Percentiles rank a stretch among this genome's conserved stretches.
These are phyloP conservation scores for Mortierella hygrophila DNA, from an alignment of 192 early-diverging fungal genomes.

Conservation along the genomic window DNA sequence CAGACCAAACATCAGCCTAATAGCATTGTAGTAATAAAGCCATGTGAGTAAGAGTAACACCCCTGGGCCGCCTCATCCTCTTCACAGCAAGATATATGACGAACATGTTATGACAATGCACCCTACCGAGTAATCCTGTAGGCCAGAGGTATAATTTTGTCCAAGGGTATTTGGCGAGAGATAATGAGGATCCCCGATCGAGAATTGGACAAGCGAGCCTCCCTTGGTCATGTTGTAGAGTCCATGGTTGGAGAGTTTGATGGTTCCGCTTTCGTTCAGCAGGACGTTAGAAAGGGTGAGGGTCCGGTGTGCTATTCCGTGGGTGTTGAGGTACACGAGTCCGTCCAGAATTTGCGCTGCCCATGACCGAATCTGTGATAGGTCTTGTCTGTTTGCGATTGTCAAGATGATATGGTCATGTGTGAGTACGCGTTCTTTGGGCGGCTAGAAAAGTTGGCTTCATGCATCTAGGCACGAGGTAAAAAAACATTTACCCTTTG, in stretches of 20 bases:
- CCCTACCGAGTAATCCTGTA: slow-evolving; percentile 31
- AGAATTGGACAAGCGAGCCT: slow-evolving; percentile 70
- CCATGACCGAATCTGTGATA: slow-evolving; percentile 57
- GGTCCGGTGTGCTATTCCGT: slow-evolving; percentile 62
- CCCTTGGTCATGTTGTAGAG: slow-evolving; percentile 70
- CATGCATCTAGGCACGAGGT: no score
- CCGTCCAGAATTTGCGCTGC: slow-evolving; percentile 66
- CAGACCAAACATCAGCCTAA: slow-evolving; percentile 69
- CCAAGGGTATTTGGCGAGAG: slow-evolving; percentile 50
- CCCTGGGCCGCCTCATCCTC: neutral
- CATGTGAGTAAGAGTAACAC: neutral
- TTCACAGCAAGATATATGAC: neutral
- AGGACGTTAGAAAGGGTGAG: slow-evolving; percentile 62
- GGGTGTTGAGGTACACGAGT: slow-evolving; percentile 61
- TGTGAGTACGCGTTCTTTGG: neutral
- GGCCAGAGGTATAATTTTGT: slow-evolving; percentile 13
- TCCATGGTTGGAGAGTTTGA: slow-evolving; percentile 70
- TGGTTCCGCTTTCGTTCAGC: slow-evolving; percentile 59
- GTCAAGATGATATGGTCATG: neutral
- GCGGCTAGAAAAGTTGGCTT: no score
- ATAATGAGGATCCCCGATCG: slow-evolving; percentile 66
- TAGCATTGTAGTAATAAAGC: neutral
- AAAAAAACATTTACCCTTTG: slow-evolving; percentile 23
- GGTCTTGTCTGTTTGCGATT: slow-evolving; percentile 21
- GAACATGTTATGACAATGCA: neutral